Base-by-base conservation (phyloP, 768 basidiomycete genomes). In the Atractiella rhizophila region DNA sequence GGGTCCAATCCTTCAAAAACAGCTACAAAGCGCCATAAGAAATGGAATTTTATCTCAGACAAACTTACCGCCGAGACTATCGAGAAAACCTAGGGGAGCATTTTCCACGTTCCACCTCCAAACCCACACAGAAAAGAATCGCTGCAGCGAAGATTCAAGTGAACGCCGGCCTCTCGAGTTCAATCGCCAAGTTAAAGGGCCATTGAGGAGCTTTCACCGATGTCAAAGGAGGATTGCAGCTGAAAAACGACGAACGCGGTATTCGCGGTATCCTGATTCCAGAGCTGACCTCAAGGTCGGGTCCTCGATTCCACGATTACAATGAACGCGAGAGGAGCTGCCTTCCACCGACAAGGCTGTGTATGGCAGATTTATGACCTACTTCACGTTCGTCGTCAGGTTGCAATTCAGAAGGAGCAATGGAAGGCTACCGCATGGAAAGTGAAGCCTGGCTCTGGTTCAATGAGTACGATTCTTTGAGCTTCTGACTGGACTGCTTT, bases 391-490 rank as follows among this genome's bases (percentile, higher is more conserved):
- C 38, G 28, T 10, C 38, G 15, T 9, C 24, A n/a, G 28, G 9
- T 15, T 35, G n/a, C 8, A 35, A 11, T 35, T 20, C 15, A 16
- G 15, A 29, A 30, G 11, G 16, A 28, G 13, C 9, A 35, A 34
- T 29, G 4, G n/a, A n/a, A n/a, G n/a, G n/a, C n/a, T 13, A 39
- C 38, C 16, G 28, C 38, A 39, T 39, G 38, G n/a, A 39, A 18
- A 28, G 31, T 28, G 28, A 13, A 28, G n/a, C 16, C 38, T 12
- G 38, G 38, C 20, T 39, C 38, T 39, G 38, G 38, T 28, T 39
- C 38, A 11, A 39, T 11, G 38, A 39, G 31, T 26, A 39, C 23
- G 13, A 39, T 34, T 13, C 38, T 13, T 21, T 39, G 38, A 7
- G 38, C 11, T 18, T 11, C 12, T 7, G 38, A 28, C 10, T 39